A percentile compares a stretch with the other conserved stretches of the same genome.
phyloP scores from a whole-genome alignment of 176 grass and related monocot genomes.

The Olyra latifolia region DNA sequence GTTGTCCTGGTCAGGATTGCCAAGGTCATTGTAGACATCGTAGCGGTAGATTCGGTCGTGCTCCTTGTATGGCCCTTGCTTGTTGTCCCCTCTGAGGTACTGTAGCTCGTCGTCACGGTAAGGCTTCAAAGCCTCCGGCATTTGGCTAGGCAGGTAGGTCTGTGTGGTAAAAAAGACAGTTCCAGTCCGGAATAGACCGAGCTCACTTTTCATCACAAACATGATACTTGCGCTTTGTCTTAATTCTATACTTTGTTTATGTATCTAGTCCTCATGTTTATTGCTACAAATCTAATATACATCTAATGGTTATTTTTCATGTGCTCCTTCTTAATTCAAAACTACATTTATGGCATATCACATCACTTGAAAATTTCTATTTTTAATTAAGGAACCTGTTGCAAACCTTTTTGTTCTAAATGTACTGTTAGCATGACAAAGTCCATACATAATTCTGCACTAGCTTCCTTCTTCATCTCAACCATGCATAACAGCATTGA shows the following conservation, averaged over 20 bases:
- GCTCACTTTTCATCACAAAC: not conserved
- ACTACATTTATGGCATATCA: not conserved
- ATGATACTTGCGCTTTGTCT: not conserved
- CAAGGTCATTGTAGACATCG: constrained; percentile 81
- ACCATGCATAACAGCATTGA: too few relatives aligned
- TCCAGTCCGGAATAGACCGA: too few relatives aligned
- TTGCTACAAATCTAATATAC: not conserved
- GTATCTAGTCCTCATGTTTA: not conserved
- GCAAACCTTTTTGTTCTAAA: not conserved
- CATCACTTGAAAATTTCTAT: not conserved
- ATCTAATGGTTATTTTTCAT: not conserved
- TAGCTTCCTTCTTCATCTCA: too few relatives aligned
- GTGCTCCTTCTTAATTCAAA: not conserved
- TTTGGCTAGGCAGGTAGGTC: constrained; percentile 69
- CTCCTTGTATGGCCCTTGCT: constrained; percentile 43
- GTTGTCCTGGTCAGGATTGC: constrained; percentile 36
- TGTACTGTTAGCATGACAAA: not conserved
- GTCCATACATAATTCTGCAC: too few relatives aligned
- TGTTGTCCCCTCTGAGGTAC: constrained; percentile 56
- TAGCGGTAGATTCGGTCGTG: constrained; percentile 74
- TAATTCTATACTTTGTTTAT: not conserved
- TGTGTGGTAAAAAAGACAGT: not conserved
- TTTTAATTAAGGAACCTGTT: not conserved
- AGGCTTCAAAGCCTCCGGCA: constrained; percentile 51
- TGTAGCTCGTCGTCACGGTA: constrained; percentile 74